Base-by-base conservation (phyloP, 768 basidiomycete species). In the Hypholoma fasciculare region DNA sequence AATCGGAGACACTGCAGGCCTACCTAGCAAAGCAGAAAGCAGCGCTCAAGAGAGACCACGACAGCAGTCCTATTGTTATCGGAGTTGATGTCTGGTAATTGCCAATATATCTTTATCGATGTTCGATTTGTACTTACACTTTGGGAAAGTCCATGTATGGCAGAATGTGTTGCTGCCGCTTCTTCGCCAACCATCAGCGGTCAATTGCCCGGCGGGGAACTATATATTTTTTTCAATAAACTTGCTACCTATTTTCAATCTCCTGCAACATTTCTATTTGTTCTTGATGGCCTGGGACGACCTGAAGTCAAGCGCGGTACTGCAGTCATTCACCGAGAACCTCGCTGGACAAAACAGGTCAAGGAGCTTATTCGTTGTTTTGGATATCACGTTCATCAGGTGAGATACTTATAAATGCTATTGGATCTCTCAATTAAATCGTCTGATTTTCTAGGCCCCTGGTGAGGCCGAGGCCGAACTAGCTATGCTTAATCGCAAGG, bases 401-500 rank as follows among this genome's bases (percentile, higher is more conserved):
- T 63, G 23, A 9, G 14, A 16, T n/a, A n/a, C n/a, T n/a, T n/a
- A n/a, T n/a, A n/a, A n/a, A n/a, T n/a, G n/a, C n/a, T n/a, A n/a
- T n/a, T n/a, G n/a, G n/a, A n/a, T n/a, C n/a, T n/a, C n/a, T n/a
- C n/a, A n/a, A n/a, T n/a, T n/a, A n/a, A n/a, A n/a, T n/a, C n/a
- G n/a, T n/a, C n/a, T n/a, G n/a, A n/a, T n/a, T n/a, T n/a, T n/a
- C n/a, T n/a, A n/a, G 65, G 65, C 63, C 12, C 65, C 65, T 7
- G 61, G 58, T 30, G 65, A 66, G 49, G 65, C 65, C 0, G 65
- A 66, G 30, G 62, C 62, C 1, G 62, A 63, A 47, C 57, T 63
- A 0, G 46, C 59, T 0, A 40, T 36, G 19, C 56, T 63, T 37
- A 63, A 52, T 20, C 4, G 9, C 16, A n/a, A 13, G 17, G 57